These are phyloP conservation scores for Beta lomatogona DNA, from an alignment of 179 eudicot species.

Conservation along the genomic window DNA sequence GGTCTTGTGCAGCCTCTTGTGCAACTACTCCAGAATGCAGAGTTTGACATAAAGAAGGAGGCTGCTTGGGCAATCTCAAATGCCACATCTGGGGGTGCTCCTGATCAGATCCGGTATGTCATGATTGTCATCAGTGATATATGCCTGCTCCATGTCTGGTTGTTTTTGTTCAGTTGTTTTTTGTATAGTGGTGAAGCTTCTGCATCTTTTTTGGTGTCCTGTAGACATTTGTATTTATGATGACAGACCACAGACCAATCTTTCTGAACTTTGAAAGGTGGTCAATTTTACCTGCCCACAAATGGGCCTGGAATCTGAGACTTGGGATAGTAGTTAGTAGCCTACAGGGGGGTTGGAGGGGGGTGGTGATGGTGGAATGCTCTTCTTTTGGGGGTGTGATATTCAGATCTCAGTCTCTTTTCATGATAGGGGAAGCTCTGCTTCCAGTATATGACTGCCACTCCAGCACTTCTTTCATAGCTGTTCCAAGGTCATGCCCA, in stretches of 20 bases:
- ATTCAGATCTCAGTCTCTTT: too few relatives aligned
- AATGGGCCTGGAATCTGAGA: not conserved
- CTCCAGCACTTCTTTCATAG: too few relatives aligned
- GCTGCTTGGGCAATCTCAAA: slow-evolving; percentile 87
- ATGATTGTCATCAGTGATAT: slow-evolving; percentile 2
- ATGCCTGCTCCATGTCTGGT: not conserved
- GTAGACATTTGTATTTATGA: not conserved
- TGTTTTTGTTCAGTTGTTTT: not conserved
- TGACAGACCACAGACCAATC: not conserved
- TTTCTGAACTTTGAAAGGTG: not conserved
- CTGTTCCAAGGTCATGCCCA: too few relatives aligned
- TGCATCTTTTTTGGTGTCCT: not conserved
- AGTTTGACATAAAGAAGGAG: slow-evolving; percentile 79
- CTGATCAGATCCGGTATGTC: slow-evolving; percentile 60
- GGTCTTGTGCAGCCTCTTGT: slow-evolving; percentile 58
- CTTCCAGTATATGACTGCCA: too few relatives aligned
- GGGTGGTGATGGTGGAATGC: too few relatives aligned
- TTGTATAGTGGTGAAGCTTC: not conserved
- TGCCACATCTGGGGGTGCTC: slow-evolving; percentile 83
- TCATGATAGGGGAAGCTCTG: too few relatives aligned
- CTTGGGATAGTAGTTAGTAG: not conserved
- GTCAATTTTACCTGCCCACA: not conserved
- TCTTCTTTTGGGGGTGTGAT: too few relatives aligned
- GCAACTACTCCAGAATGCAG: slow-evolving; percentile 67
- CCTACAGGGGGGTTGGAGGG: too few relatives aligned